Percentiles rank a stretch among this genome's conserved stretches.
Evolutionary conservation across 495 filamentous ascomycete genomes (phyloP).

Genomic region (Annulohypoxylon moriforme): DNA sequence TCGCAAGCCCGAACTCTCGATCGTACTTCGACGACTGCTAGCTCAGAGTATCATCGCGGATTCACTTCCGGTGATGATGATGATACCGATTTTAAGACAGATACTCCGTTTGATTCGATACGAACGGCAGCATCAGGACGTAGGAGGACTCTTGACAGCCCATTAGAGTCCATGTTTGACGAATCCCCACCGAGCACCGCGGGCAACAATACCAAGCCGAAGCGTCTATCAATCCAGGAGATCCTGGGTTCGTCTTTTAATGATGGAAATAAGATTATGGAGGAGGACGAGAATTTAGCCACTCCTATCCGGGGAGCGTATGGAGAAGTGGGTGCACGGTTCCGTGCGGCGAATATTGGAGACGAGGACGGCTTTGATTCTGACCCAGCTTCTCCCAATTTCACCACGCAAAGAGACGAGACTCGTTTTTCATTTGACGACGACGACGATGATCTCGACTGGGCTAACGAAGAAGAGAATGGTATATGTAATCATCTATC

Average conservation of each 20-base stretch:
- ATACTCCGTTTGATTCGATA: slow-evolving; percentile 91
- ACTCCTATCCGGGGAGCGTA: slow-evolving; percentile 64
- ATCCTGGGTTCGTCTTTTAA: slow-evolving; percentile 61
- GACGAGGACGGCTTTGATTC: slow-evolving; percentile 25
- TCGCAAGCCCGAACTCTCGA: slow-evolving; percentile 67
- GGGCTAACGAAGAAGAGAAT: slow-evolving; percentile 67
- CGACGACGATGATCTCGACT: slow-evolving; percentile 70
- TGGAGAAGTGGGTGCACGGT: slow-evolving; percentile 36
- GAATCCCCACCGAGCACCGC: slow-evolving; percentile 69
- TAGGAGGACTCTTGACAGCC: slow-evolving; percentile 62
- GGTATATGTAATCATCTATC: slow-evolving; percentile 64
- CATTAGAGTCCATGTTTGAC: slow-evolving; percentile 89
- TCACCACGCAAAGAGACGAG: slow-evolving; percentile 53
- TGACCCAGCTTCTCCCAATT: slow-evolving; percentile 28
- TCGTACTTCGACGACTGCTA: slow-evolving; percentile 81
- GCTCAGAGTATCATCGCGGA: slow-evolving; percentile 83
- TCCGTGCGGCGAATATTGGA: slow-evolving; percentile 32
- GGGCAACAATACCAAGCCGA: slow-evolving; percentile 63
- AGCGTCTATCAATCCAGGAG: slow-evolving; percentile 68
- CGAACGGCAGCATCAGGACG: slow-evolving; percentile 80
- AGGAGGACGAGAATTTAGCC: slow-evolving; percentile 71
- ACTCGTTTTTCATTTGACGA: slow-evolving; percentile 65
- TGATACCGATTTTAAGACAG: slow-evolving; percentile 86
- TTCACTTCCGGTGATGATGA: slow-evolving; percentile 84
- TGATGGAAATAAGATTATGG: slow-evolving; percentile 67